A percentile compares a stretch with the other conserved stretches of the same genome.
Conservation (phyloP, 176 grass and related monocot species). For the Olyra latifolia region DNA sequence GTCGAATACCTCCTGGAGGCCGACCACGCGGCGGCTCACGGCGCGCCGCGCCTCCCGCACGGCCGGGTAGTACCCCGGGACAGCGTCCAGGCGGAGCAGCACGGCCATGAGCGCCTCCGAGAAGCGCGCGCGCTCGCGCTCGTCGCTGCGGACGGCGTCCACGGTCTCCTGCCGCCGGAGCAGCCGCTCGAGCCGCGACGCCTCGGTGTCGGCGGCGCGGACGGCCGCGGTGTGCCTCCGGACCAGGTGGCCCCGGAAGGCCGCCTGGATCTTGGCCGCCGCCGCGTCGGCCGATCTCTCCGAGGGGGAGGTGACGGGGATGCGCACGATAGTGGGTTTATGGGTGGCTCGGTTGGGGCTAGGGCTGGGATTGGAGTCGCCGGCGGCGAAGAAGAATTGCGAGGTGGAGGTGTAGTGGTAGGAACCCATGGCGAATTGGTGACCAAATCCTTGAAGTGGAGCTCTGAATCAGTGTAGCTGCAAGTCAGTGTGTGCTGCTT, state of each 20-base stretch:
- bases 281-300: slow-evolving; percentile 23
- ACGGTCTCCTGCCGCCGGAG: slow-evolving; percentile 88
- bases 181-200: slow-evolving; percentile 58
- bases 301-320: slow-evolving; percentile 43
- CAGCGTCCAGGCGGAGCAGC: slow-evolving; percentile 80
- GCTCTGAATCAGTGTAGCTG: slow-evolving; percentile 27
- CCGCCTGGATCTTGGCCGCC: slow-evolving; percentile 72
- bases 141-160: slow-evolving; percentile 72
- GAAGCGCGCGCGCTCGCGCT: slow-evolving; percentile 64
- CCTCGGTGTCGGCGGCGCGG: slow-evolving; percentile 62
- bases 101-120: slow-evolving; percentile 81
- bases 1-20: slow-evolving; percentile 82
- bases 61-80: slow-evolving; percentile 72
- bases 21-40: slow-evolving; percentile 70
- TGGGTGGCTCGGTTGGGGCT: not conserved
- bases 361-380: slow-evolving; percentile 4
- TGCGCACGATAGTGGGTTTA: slow-evolving; percentile 43
- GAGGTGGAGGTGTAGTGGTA: slow-evolving; percentile 48
- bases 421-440: slow-evolving; percentile 41
- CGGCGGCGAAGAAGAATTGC: slow-evolving; percentile 46
- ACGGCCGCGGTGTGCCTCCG: slow-evolving; percentile 46
- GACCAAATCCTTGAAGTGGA: not conserved
- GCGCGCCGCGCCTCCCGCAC: slow-evolving; percentile 71
- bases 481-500: not conserved
- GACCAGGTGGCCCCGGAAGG: slow-evolving; percentile 61